Conservation (phyloP, 768 basidiomycete genomes). For the Cubamyces sp. region DNA sequence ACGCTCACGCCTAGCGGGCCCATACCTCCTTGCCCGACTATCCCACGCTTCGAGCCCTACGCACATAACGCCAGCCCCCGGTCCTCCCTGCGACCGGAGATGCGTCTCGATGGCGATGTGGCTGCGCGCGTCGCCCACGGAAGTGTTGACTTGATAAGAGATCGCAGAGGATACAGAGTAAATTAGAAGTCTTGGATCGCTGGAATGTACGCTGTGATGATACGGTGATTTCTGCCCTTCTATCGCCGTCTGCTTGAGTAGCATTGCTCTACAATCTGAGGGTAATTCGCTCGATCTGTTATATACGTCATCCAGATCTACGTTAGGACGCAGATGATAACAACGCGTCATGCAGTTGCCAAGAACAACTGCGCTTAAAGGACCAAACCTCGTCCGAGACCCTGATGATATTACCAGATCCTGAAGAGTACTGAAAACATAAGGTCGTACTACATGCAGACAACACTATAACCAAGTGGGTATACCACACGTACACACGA, state of each 20-base stretch:
- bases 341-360: no score
- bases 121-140: neutral
- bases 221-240: slow-evolving; percentile 1
- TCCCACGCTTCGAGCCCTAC: no score
- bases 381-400: no score
- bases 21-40: no score
- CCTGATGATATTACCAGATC: no score
- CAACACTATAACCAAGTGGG: slow-evolving; percentile 2
- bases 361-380: no score
- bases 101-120: neutral
- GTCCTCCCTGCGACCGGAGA: neutral
- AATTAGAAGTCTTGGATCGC: slow-evolving; percentile 7
- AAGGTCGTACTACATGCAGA: neutral
- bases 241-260: neutral
- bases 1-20: slow-evolving; percentile 50
- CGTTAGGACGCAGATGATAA: no score
- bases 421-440: neutral
- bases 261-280: no score
- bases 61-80: no score
- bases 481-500: neutral
- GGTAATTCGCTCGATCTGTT: no score
- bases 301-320: no score
- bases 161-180: neutral
- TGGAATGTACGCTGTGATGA: slow-evolving; percentile 18
- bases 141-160: neutral